These are phyloP conservation scores for Yamagishiella unicocca DNA, from an alignment of 139 green algal species.

Conservation along the genomic window DNA sequence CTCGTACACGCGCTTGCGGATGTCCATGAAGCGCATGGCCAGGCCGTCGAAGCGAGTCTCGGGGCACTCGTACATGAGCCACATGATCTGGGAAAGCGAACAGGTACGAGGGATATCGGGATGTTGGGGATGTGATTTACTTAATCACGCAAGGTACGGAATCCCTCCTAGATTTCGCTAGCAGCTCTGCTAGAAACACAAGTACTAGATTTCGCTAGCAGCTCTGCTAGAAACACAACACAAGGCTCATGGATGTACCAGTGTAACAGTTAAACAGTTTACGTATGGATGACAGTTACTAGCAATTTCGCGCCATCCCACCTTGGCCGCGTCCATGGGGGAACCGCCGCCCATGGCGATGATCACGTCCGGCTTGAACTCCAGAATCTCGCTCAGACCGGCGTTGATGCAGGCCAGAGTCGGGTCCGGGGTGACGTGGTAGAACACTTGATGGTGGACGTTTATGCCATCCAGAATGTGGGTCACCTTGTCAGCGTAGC, in stretches of 20 bases:
- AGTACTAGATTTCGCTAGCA: no score
- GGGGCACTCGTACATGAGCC: slow-evolving; percentile 82
- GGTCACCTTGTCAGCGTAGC: slow-evolving; percentile 63
- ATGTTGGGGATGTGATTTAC: no score
- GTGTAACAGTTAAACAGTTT: background rate
- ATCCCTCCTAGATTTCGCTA: no score
- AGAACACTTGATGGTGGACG: slow-evolving; percentile 72
- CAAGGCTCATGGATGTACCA: no score
- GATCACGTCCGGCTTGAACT: slow-evolving; percentile 76
- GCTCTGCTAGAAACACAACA: no score
- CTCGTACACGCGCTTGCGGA: slow-evolving; percentile 79
- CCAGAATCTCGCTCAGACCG: slow-evolving; percentile 61
- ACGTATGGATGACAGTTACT: background rate
- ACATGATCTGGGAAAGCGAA: slow-evolving; percentile 55
- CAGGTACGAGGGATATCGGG: no score
- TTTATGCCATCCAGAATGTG: slow-evolving; percentile 53
- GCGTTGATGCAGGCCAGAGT: slow-evolving; percentile 71
- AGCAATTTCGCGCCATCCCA: slow-evolving; percentile 4
- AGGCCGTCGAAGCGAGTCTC: slow-evolving; percentile 78
- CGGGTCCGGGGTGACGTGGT: slow-evolving; percentile 73
- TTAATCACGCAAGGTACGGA: no score
- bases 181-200: no score
- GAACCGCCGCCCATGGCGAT: slow-evolving; percentile 80
- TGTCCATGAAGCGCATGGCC: slow-evolving; percentile 85
- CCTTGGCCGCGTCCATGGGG: slow-evolving; percentile 84